Evolutionary conservation across 257 asterid genomes (phyloP), one percentile per base, ranked within the genome.

Genomic region (Phtheirospermum japonicum): DNA sequence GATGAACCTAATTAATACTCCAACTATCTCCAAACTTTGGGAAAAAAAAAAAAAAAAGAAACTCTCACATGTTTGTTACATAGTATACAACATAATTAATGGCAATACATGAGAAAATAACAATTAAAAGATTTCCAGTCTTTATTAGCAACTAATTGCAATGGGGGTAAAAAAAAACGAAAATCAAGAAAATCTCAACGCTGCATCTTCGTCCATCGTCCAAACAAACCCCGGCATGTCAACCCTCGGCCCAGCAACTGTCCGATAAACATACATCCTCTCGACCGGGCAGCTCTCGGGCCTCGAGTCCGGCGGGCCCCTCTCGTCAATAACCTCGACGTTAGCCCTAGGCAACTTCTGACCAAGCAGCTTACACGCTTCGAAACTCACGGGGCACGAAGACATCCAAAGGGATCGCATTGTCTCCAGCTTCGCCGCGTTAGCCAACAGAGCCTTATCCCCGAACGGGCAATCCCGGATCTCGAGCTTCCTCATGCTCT

Each of bases 341-440:
- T 87, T 93, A 28, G 89, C 86, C 77, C 85, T 71, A 0, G 95
- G 92, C 89, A 89, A 60, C 87, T 78, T 83, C 76, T 77, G 92
- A 37, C 86, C 95, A 40, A 93, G 85, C 80, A 87, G 66, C 80
- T 84, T 89, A 69, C 97, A 85, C 18, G 97, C 99, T 79, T 87
- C 94, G 50, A 76, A 89, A 77, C 94, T 93, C 7, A 93, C 90
- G 39, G 80, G 78, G 81, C 99, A 93, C 70, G 95, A 77, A 64
- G 99, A 92, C 97, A 92, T 92, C 99, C 99, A 92, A 92, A 92
- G 99, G 99, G 99, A 92, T 92, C 99, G 97, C 99, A 92, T 92
- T 85, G 97, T 85, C 93, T 92, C 95, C 71, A 92, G 93, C 86
- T 89, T 92, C 53, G 90, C 83, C 72, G 95, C 94, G 71, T 92